Evolutionary conservation across 1,139 yeast species (phyloP), one percentile per base, ranked within the genome.

Genomic region (Candida sp.): DNA sequence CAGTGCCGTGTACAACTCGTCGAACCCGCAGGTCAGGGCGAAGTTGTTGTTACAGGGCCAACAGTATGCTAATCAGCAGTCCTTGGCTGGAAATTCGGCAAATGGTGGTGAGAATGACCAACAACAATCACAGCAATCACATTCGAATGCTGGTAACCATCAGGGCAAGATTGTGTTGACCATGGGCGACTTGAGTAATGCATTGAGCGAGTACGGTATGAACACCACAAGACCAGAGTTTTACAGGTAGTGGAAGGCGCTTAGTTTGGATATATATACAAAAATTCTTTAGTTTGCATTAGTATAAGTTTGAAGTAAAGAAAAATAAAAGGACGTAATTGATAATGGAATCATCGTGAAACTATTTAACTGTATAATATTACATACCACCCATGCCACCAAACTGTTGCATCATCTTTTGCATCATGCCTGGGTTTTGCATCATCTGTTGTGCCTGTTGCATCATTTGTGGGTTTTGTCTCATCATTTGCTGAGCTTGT

Each of bases 151-250:
- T n/a, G 83, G 85, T 31, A 80, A 80, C 56, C 86, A 78, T 55
- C 88, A 86, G 55, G 91, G 90, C 31, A 89, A 90, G 62, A 84
- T 89, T 37, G 91, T 90, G 9, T 77, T 91, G 58, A 90, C 97
- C 0, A 88, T 90, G 89, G 96, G 90, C 55, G 97, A 91, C 64
- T 77, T 91, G 62, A 86, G 96, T 59, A 86, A 89, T 63, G 97
- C 97, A 0, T 71, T 91, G 57, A 82, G 92, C 40, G 99, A 96
- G 66, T 94, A 94, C 64, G 99, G 99, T 1, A 78, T 96, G 61
- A 93, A 94, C 63, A 84, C 96, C 3, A 83, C 88, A 53, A 80
- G 98, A 58, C 98, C 99, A 0, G 98, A 93, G 58, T 96, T 93
- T 67, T 96, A 94, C 70, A 54, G 69, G 49, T 65, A 57, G 50